Percentiles rank a stretch among this genome's conserved stretches.
Evolutionary conservation across 805 yeast genomes (phyloP).

Genomic region (Saccharomycopsis sp.): DNA sequence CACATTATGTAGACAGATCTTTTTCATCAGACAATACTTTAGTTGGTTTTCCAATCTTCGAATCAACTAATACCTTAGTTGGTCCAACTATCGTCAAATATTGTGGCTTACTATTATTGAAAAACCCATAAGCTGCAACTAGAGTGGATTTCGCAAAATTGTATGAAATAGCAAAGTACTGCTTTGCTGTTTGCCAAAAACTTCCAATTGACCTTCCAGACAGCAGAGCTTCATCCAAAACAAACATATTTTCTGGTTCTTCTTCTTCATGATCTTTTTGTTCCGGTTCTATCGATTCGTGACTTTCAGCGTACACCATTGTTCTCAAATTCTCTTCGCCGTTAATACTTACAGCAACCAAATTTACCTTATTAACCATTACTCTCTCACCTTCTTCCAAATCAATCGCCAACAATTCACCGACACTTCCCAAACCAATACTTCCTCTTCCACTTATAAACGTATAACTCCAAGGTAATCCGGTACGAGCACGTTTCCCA

Average conservation of each 20-base stretch:
- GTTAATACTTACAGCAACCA: constrained; percentile 36
- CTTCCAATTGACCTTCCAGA: too few species aligned
- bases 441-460: constrained; percentile 38
- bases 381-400: constrained; percentile 33
- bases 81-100: constrained; percentile 19
- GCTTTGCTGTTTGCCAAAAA: too few species aligned
- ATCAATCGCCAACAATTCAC: constrained; percentile 33
- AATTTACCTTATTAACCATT: constrained; percentile 31
- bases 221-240: too few species aligned
- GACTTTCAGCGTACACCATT: constrained; percentile 4
- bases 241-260: background rate
- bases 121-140: too few species aligned
- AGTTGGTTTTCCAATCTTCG: too few species aligned
- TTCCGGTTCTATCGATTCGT: background rate
- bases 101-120: too few species aligned
- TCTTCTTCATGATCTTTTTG: background rate
- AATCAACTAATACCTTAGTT: constrained; percentile 13
- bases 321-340: constrained; percentile 34
- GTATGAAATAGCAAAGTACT: too few species aligned
- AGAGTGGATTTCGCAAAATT: too few species aligned
- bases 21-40: too few species aligned
- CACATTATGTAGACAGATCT: too few species aligned
- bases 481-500: constrained; percentile 1
- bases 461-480: constrained; percentile 24
- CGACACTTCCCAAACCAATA: constrained; percentile 36